These are phyloP conservation scores for Botryotinia convoluta DNA, from an alignment of 2,329 filamentous ascomycete genomes.

Conservation along the genomic window DNA sequence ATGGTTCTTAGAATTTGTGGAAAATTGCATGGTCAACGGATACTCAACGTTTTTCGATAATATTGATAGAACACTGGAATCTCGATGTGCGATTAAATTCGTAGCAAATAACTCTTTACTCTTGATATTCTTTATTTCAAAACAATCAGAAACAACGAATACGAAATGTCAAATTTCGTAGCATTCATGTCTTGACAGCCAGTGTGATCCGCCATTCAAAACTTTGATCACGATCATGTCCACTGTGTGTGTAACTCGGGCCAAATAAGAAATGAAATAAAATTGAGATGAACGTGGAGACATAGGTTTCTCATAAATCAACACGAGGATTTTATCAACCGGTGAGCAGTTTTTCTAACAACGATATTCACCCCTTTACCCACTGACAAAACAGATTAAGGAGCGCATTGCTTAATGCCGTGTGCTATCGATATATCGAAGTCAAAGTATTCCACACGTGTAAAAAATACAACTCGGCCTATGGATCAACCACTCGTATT, in stretches of 20 bases:
- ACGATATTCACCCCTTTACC: neutral
- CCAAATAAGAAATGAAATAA: neutral
- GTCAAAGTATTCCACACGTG: neutral
- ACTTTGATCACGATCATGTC: neutral
- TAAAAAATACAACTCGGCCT: neutral
- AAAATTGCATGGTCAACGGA: neutral
- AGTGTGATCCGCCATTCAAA: neutral
- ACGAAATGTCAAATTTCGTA: neutral
- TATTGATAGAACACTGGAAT: neutral
- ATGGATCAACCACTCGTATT: neutral
- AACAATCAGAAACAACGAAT: neutral
- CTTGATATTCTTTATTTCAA: neutral
- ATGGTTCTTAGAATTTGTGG: neutral
- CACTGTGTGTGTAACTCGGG: neutral
- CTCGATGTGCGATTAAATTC: neutral
- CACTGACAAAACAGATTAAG: neutral
- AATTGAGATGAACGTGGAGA: neutral
- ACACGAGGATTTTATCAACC: neutral
- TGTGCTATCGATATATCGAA: neutral
- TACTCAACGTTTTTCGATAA: neutral
- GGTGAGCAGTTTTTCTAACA: neutral
- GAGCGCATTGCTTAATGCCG: neutral
- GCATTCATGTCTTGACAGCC: neutral
- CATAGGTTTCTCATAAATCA: neutral
- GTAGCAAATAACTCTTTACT: neutral